Percentiles rank a stretch among this genome's conserved stretches.
These are phyloP conservation scores for Priceomyces melissophilus DNA, from an alignment of 805 yeast species.

Conservation along the genomic window DNA sequence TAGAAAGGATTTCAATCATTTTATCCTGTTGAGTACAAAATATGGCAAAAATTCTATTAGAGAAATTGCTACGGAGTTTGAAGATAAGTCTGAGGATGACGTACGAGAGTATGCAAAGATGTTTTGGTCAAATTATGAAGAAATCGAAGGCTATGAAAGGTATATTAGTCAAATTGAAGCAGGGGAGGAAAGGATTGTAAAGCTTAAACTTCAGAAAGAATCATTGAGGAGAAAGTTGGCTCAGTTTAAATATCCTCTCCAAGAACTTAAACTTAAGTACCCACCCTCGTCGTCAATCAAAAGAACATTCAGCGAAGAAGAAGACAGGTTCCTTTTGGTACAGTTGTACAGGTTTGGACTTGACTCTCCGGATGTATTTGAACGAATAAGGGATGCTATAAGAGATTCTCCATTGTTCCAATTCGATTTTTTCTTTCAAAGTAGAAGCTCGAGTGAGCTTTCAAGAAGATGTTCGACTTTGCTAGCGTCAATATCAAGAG, in stretches of 20 bases:
- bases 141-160: constrained; percentile 86
- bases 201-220: constrained; percentile 68
- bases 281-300: constrained; percentile 71
- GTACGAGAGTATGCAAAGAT: constrained; percentile 70
- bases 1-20: constrained; percentile 82
- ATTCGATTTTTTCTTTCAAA: constrained; percentile 83
- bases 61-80: constrained; percentile 74
- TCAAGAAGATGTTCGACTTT: constrained; percentile 79
- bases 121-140: constrained; percentile 77
- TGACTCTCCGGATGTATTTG: constrained; percentile 76
- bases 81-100: constrained; percentile 77
- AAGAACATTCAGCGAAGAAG: constrained; percentile 74
- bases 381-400: constrained; percentile 70
- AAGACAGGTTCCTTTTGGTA: constrained; percentile 81
- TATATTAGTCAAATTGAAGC: constrained; percentile 75
- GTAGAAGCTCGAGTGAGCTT: constrained; percentile 73
- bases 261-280: constrained; percentile 65
- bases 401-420: constrained; percentile 73
- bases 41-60: constrained; percentile 75
- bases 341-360: constrained; percentile 79
- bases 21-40: constrained; percentile 68
- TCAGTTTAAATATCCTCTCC: constrained; percentile 70
- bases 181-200: constrained; percentile 81
- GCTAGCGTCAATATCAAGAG: constrained; percentile 70
- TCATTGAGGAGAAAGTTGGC: constrained; percentile 72